phyloP scores from a whole-genome alignment of 352 stramenopile species.

The Sclerospora graminicola region DNA sequence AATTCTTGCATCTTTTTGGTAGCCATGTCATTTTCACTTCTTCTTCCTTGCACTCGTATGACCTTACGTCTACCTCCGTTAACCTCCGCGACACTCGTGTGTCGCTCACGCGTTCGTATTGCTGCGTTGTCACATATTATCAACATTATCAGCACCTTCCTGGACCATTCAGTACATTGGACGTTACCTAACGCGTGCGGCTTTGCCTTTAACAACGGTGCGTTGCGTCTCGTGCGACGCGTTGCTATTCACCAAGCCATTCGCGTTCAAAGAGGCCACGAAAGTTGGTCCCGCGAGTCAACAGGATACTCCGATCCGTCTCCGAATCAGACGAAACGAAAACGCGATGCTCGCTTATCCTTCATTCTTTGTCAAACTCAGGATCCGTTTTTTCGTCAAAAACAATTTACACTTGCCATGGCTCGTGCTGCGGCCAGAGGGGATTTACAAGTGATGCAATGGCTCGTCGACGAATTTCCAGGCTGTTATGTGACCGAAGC shows the following conservation, averaged over 20 bases:
- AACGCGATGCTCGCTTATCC: no score
- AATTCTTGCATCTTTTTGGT: background rate
- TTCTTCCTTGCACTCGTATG: conserved; percentile 5
- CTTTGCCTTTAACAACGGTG: conserved; percentile 6
- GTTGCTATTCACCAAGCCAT: conserved; percentile 7
- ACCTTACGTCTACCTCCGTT: conserved; percentile 2
- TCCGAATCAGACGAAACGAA: no score
- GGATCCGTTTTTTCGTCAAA: conserved; percentile 19
- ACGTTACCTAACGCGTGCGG: conserved; percentile 15
- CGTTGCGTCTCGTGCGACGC: conserved; percentile 16
- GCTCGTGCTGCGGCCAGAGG: conserved; percentile 19
- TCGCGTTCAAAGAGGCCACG: background rate
- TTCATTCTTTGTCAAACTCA: conserved; percentile 1
- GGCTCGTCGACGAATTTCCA: conserved; percentile 16
- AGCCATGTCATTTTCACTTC: conserved; percentile 9
- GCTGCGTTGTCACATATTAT: conserved; percentile 20
- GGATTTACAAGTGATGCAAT: conserved; percentile 20
- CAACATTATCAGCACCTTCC: conserved; percentile 20
- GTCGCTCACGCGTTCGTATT: conserved; percentile 10
- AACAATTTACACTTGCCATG: conserved; percentile 19
- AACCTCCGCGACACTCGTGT: conserved; percentile 9
- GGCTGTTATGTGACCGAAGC: conserved; percentile 23
- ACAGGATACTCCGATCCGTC: no score
- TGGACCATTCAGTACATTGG: conserved; percentile 20
- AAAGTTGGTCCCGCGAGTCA: conserved; percentile 1